These are phyloP conservation scores for Sclerotiophoma versabilis DNA, from an alignment of 2,329 filamentous ascomycete species.

Conservation along the genomic window DNA sequence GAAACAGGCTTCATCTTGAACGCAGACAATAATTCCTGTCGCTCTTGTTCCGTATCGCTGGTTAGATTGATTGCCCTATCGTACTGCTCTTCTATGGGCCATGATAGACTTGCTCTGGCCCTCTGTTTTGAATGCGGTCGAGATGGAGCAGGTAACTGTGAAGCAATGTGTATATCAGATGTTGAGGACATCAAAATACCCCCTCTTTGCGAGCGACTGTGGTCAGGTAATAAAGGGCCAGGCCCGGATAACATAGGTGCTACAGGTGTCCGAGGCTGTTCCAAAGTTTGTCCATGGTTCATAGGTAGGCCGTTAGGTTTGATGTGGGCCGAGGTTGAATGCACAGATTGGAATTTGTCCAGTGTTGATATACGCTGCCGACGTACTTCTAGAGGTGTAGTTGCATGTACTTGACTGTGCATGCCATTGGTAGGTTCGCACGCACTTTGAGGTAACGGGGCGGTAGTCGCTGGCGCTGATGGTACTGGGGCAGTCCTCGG, in stretches of 20 bases:
- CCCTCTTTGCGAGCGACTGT: constrained; percentile 10
- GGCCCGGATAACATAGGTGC: not conserved
- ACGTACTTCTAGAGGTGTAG: constrained; percentile 13
- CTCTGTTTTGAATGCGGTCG: not conserved
- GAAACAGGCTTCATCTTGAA: constrained; percentile 16
- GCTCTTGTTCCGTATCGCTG: constrained; percentile 22
- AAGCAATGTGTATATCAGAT: not conserved
- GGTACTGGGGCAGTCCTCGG: not conserved
- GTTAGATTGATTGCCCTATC: constrained; percentile 27
- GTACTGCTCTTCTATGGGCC: not conserved
- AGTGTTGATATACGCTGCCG: constrained; percentile 17
- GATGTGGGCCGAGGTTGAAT: not conserved
- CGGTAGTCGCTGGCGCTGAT: not conserved
- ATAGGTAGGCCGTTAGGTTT: not conserved
- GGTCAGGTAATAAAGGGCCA: not conserved
- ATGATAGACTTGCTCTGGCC: not conserved
- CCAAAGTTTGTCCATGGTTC: not conserved
- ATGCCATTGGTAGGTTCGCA: not conserved
- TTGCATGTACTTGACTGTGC: not conserved
- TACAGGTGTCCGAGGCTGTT: not conserved
- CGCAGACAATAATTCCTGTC: constrained; percentile 18
- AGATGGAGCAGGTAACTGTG: not conserved
- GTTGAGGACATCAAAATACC: constrained; percentile 1
- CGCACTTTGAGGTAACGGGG: not conserved
- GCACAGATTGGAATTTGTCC: constrained; percentile 6